Percentiles rank a stretch among this genome's conserved stretches.
Conservation (phyloP, 495 filamentous ascomycete species). For the Amorphotheca resinae region DNA sequence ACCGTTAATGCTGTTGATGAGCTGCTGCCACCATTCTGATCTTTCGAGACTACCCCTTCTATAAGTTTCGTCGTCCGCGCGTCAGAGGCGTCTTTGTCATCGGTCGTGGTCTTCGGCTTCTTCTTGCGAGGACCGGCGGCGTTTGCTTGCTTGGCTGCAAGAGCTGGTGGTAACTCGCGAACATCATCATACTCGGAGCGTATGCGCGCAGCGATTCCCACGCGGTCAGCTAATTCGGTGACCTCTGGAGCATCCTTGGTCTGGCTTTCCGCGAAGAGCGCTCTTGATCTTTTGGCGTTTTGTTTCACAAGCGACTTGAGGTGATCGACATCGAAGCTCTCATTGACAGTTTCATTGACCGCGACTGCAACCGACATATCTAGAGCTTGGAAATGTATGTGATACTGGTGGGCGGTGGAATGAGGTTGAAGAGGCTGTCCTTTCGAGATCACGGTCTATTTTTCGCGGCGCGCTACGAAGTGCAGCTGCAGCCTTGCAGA, state of each 20-base stretch:
- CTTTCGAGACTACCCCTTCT: slow-evolving; percentile 43
- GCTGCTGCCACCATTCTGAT: slow-evolving; percentile 20
- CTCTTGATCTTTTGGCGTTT: slow-evolving; percentile 59
- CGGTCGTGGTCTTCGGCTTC: slow-evolving; percentile 33
- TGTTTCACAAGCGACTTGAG: slow-evolving; percentile 30
- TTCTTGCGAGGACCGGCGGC: slow-evolving; percentile 46
- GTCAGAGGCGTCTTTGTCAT: slow-evolving; percentile 26
- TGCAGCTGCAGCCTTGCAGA: slow-evolving; percentile 4
- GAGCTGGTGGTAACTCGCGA: slow-evolving; percentile 64
- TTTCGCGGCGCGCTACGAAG: neutral
- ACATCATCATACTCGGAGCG: slow-evolving; percentile 74
- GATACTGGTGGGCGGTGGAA: neutral
- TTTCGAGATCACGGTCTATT: neutral
- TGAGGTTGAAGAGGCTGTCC: neutral
- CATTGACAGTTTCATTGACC: too few species aligned
- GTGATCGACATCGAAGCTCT: slow-evolving; percentile 3
- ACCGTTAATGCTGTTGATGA: slow-evolving; percentile 50
- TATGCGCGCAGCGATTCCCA: slow-evolving; percentile 47
- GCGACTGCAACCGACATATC: slow-evolving; percentile 1
- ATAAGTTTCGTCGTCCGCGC: slow-evolving; percentile 55
- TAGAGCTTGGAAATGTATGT: neutral
- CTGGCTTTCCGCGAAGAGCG: slow-evolving; percentile 45
- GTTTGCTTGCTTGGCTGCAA: slow-evolving; percentile 73
- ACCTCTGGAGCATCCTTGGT: slow-evolving; percentile 24
- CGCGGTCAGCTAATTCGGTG: slow-evolving; percentile 28